Conservation (phyloP, 1,139 yeast species). For the Debaryomycetaceae sp. region DNA sequence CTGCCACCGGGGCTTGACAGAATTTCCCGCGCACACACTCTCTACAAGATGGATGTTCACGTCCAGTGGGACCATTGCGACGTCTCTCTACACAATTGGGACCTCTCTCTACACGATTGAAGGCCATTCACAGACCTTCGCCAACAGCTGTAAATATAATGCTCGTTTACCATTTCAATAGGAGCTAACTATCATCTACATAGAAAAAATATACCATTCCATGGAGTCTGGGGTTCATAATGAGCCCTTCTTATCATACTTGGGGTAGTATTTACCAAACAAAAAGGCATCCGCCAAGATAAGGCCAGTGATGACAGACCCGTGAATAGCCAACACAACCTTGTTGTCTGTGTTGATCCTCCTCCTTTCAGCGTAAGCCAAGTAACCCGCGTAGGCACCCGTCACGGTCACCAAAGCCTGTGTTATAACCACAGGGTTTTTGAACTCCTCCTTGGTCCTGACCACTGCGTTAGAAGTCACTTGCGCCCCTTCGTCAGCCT, state of each 20-base stretch:
- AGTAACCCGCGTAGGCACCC: slow-evolving; percentile 47
- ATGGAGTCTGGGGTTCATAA: not conserved
- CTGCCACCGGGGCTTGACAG: too few species aligned
- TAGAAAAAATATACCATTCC: not conserved
- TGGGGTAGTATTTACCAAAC: slow-evolving; percentile 51
- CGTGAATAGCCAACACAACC: slow-evolving; percentile 49
- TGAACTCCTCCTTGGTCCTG: slow-evolving; percentile 37
- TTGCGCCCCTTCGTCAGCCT: slow-evolving; percentile 9
- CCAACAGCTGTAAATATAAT: too few species aligned
- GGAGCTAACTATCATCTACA: not conserved
- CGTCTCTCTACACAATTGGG: too few species aligned
- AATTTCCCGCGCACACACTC: too few species aligned
- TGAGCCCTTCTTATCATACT: slow-evolving; percentile 37
- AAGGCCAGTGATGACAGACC: slow-evolving; percentile 53
- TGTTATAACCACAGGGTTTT: slow-evolving; percentile 61
- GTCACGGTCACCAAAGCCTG: slow-evolving; percentile 53
- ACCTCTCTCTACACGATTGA: too few species aligned
- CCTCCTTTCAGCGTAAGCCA: slow-evolving; percentile 53
- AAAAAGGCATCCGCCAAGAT: slow-evolving; percentile 53
- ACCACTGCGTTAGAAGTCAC: slow-evolving; percentile 10
- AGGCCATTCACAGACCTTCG: too few species aligned
- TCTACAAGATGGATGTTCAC: too few species aligned
- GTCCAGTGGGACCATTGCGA: too few species aligned
- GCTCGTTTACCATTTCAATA: not conserved
- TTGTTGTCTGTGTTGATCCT: slow-evolving; percentile 46